Evolutionary conservation across 106 monocot genomes (phyloP).

Genomic region (Alisma plantagoaquatica): DNA sequence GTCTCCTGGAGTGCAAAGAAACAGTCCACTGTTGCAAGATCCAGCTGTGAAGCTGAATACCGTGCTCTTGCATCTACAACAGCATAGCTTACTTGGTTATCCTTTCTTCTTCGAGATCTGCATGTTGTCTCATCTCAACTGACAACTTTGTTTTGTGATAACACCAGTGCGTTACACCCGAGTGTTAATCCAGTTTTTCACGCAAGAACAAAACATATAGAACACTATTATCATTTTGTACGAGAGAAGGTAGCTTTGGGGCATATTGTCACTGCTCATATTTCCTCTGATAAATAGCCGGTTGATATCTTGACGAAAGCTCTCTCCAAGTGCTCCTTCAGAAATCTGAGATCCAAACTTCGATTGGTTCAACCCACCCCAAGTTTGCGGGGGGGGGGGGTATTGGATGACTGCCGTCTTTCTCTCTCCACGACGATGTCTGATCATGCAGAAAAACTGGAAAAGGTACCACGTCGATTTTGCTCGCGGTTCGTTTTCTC

Average conservation of each 20-base stretch:
- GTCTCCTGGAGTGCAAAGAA: not conserved
- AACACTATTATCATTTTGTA: no score
- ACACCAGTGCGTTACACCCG: not conserved
- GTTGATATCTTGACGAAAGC: constrained; percentile 5
- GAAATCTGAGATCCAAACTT: constrained; percentile 30
- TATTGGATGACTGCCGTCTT: not conserved
- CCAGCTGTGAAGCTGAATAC: not conserved
- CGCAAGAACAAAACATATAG: no score
- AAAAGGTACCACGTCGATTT: no score
- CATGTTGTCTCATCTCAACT: no score
- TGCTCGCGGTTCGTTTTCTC: no score
- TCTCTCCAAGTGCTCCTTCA: constrained; percentile 4
- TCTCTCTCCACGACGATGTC: constrained; percentile 8
- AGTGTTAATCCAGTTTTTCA: not conserved
- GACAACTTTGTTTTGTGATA: not conserved
- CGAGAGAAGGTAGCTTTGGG: no score
- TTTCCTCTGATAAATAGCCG: not conserved
- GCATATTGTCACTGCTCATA: no score
- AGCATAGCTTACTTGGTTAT: not conserved
- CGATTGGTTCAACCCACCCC: not conserved
- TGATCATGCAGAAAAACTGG: no score
- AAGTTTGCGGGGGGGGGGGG: no score
- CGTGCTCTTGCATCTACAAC: no score
- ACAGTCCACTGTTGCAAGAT: not conserved
- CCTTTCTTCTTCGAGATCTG: not conserved